phyloP scores from a whole-genome alignment of 192 early-diverging fungal species.

The Coemansia sp. region DNA sequence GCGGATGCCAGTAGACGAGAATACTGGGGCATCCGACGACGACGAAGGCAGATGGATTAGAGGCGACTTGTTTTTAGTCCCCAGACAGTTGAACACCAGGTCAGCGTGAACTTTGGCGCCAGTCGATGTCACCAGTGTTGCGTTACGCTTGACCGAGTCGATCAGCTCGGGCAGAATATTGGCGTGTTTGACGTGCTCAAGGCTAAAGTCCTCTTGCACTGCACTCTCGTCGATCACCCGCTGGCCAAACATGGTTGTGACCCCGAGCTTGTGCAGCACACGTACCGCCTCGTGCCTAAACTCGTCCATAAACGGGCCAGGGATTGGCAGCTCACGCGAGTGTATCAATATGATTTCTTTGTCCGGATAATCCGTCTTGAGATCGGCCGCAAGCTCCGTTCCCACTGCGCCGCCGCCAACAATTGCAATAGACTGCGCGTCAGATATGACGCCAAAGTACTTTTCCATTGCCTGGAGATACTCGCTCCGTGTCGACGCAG shows the following conservation, averaged over 20 bases:
- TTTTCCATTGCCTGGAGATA: conserved; percentile 25
- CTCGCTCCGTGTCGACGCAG: conserved; percentile 26
- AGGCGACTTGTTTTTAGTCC: conserved; percentile 27
- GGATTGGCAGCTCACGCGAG: conserved; percentile 60
- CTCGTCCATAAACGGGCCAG: conserved; percentile 56
- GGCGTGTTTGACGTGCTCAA: conserved; percentile 26
- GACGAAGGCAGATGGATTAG: conserved; percentile 39
- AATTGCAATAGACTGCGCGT: conserved; percentile 60
- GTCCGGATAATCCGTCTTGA: conserved; percentile 40
- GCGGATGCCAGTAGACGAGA: conserved; percentile 46
- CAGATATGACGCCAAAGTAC: conserved; percentile 29
- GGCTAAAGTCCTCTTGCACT: conserved; percentile 9
- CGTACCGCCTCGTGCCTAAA: conserved; percentile 44
- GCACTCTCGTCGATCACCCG: conserved; percentile 43
- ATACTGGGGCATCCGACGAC: conserved; percentile 26
- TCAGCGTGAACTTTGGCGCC: conserved; percentile 30
- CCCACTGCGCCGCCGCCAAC: conserved; percentile 78
- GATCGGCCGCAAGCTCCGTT: conserved; percentile 72
- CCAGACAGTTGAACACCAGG: conserved; percentile 43
- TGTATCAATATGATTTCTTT: conserved; percentile 48
- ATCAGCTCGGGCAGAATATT: conserved; percentile 46
- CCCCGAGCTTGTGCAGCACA: conserved; percentile 50
- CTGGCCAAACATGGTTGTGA: conserved; percentile 54
- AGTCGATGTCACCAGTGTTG: conserved; percentile 25
- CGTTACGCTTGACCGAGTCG: conserved; percentile 44